A percentile compares a stretch with the other conserved stretches of the same genome.
Evolutionary conservation across 306 rosid genomes (phyloP).

Genomic region (Pyrus bretschneideri): DNA sequence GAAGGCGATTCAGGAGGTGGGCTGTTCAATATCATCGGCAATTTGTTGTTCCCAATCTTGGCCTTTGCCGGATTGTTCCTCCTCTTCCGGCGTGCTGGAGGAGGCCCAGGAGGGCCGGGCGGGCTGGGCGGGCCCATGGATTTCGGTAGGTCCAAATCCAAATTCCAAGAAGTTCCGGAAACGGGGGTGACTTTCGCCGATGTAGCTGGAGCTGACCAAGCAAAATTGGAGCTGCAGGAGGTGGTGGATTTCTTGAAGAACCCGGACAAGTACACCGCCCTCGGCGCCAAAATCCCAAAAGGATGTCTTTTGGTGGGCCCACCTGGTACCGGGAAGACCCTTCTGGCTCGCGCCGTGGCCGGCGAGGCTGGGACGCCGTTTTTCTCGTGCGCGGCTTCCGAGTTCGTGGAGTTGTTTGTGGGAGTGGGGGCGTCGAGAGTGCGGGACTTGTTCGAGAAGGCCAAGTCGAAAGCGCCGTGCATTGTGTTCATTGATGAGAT

Average conservation of each 20-base stretch:
- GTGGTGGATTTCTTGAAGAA: constrained; percentile 96
- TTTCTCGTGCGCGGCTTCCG: constrained; percentile 97
- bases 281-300: constrained; percentile 94
- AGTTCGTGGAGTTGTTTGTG: constrained; percentile 86
- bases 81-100: constrained; percentile 77
- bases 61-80: constrained; percentile 91
- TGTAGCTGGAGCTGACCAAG: constrained; percentile 97
- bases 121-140: constrained; percentile 99
- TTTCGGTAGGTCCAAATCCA: constrained; percentile 78
- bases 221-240: constrained; percentile 81
- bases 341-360: constrained; percentile 83
- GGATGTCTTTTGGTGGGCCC: constrained; percentile 97
- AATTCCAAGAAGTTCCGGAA: constrained; percentile 91
- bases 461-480: constrained; percentile 94
- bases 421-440: constrained; percentile 98
- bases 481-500: constrained; percentile 98
- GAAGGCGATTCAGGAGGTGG: constrained; percentile 83
- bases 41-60: constrained; percentile 67
- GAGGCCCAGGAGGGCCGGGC: constrained; percentile 87
- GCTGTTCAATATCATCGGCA: constrained; percentile 64
- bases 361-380: constrained; percentile 96
- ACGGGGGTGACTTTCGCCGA: constrained; percentile 84
- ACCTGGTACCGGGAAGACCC: constrained; percentile 94
- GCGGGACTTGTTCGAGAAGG: constrained; percentile 95
- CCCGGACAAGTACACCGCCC: constrained; percentile 89